Evolutionary conservation across 805 yeast species (phyloP), one percentile per base, ranked within the genome.

Genomic region (Scheffersomyces amazonensis): DNA sequence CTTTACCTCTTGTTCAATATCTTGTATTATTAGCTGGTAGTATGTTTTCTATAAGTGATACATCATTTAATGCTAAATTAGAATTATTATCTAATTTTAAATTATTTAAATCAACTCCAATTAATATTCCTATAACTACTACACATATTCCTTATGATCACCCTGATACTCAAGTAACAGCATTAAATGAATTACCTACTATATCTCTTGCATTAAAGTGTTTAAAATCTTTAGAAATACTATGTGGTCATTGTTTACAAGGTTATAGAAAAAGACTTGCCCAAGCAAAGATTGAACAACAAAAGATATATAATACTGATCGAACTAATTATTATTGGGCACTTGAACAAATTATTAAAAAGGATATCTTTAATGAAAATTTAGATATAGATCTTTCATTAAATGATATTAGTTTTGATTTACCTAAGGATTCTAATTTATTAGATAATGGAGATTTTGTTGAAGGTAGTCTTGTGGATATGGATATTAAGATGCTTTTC

Each of bases 101-200:
- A 33, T 34, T 53, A 10, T 49, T 58, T 38, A 62, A 56, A 35
- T 34, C 50, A 0, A 16, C 59, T 2, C 48, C 56, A 5, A 49
- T 66, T 10, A 48, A 48, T 20, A 53, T 66, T 3, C 54, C 70
- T 2, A 23, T 39, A 1, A 43, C 49, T 1, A 57, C 60, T 2
- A 50, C 60, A 2, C 66, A 74, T 58, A 56, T 76, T 50, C 66
- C 79, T 35, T 63, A 71, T 61, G 56, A 66, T 52, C 37, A 66
- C 47, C 54, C 59, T 47, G 60, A 73, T 58, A 22, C 60, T 48
- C 33, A 58, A 2, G 56, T 62, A 3, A 48, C 43, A 7, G 62
- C 71, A 1, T 52, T 69, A 22, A 43, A 47, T 11, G 60, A 54
- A 5, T 47, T 66, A 16, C 71, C 73, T 2, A 28, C 52, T 3